Evolutionary conservation across 164 flowering plant species (phyloP), one percentile per base, ranked within the genome.

Genomic region (Stephania yunnanensis): DNA sequence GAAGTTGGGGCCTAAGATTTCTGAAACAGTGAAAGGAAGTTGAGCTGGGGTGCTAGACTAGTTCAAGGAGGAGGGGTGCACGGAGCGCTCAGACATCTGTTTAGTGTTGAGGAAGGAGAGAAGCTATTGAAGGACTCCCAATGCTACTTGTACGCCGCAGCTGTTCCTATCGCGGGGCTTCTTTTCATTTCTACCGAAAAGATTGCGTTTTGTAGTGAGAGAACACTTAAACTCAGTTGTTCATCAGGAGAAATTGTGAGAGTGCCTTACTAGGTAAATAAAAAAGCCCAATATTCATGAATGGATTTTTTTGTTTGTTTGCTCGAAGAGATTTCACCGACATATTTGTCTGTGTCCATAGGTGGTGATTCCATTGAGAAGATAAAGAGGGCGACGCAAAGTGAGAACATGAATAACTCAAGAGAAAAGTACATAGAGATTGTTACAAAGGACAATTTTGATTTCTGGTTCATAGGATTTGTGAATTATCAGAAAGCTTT

Each of bases 381-480:
- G 81, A 80, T 87, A 58, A 78, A 77, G 48, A 74, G 75, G 73
- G 83, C 74, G 8, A 73, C 70, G 46, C 82, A 76, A 71, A 81
- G 80, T 63, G 86, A 78, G 78, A 87, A 87, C 71, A 77, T 67
- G 70, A 71, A 80, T 10, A 83, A 78, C 46, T 86, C 87, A 73
- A 67, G 74, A 10, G 78, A 87, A 45, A 86, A 87, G 83, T 86
- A 84, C 82, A 81, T 86, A 20, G 79, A 82, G 69, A 73, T 87
- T 69, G 82, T 82, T 29, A 87, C 87, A 3, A 78, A 70, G 17
- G 88, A 87, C 64, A 69, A 80, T 63, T 86, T 79, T 69, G 87
- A 86, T 46, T 87, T 87, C 77, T 87, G 88, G 90, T 86, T 87
- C 70, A 85, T 82, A 87, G 87, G 88, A 11, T 86, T 87, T 75